phyloP scores from a whole-genome alignment of 192 early-diverging fungal genomes.

The Lobosporangium transversale region DNA sequence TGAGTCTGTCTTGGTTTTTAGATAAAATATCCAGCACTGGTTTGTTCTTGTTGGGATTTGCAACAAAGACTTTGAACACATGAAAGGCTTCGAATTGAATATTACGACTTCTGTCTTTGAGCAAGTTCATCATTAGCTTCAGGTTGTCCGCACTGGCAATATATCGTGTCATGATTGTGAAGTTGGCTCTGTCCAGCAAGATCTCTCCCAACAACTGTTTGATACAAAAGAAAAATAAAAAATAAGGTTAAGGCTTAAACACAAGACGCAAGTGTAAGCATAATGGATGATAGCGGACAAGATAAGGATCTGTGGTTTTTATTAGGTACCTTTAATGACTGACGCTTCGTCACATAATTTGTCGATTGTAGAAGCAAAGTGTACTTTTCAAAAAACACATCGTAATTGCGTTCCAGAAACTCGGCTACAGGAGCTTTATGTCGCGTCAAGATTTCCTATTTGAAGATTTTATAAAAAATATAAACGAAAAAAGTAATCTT shows the following conservation, averaged over 20 bases:
- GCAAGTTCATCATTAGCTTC: slow-evolving; percentile 97
- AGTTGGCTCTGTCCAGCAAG: slow-evolving; percentile 94
- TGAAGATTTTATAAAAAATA: no score
- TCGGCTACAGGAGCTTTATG: slow-evolving; percentile 93
- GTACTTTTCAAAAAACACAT: slow-evolving; percentile 90
- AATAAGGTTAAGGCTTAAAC: background rate
- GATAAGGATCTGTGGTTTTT: background rate
- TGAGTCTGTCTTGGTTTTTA: slow-evolving; percentile 92
- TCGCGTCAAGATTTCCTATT: slow-evolving; percentile 89
- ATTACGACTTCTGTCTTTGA: slow-evolving; percentile 95
- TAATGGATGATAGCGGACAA: no score
- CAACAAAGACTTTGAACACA: slow-evolving; percentile 99
- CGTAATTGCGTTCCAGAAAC: slow-evolving; percentile 92
- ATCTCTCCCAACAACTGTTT: slow-evolving; percentile 93
- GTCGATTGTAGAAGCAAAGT: slow-evolving; percentile 83
- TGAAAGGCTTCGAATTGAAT: slow-evolving; percentile 99
- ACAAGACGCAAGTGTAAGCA: no score
- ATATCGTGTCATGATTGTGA: slow-evolving; percentile 93
- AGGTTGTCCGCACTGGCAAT: slow-evolving; percentile 93
- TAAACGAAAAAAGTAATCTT: no score
- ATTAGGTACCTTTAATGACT: slow-evolving; percentile 89
- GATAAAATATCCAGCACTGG: slow-evolving; percentile 90
- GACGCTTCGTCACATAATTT: slow-evolving; percentile 98
- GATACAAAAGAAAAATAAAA: background rate
- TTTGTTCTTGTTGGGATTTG: slow-evolving; percentile 96